phyloP scores from a whole-genome alignment of 441 rosid species.

The Arabidopsis hybrid region DNA sequence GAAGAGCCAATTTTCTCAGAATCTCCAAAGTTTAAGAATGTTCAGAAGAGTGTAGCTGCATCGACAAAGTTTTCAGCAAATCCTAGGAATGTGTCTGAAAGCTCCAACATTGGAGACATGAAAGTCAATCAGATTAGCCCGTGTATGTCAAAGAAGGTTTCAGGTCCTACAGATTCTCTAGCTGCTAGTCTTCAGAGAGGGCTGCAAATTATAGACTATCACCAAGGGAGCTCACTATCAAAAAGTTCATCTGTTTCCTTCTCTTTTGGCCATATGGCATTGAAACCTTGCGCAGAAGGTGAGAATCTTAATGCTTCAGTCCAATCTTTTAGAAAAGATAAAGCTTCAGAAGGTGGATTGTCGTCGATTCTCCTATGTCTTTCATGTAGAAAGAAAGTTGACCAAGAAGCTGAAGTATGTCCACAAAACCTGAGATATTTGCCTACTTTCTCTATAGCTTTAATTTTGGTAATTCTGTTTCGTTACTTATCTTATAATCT shows the following conservation, averaged over 20 bases:
- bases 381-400: constrained; percentile 67
- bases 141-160: constrained; percentile 67
- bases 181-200: constrained; percentile 97
- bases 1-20: constrained; percentile 75
- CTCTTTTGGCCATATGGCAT: constrained; percentile 82
- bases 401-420: constrained; percentile 45
- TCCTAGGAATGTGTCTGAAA: constrained; percentile 54
- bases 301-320: constrained; percentile 55
- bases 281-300: constrained; percentile 70
- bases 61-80: constrained; percentile 58
- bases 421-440: constrained; percentile 2
- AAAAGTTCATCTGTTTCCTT: constrained; percentile 74
- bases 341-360: constrained; percentile 45
- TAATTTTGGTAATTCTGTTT: neutral
- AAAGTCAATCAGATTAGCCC: constrained; percentile 55
- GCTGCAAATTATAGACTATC: constrained; percentile 73
- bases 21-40: constrained; percentile 81
- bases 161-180: constrained; percentile 74
- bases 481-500: neutral
- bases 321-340: constrained; percentile 51
- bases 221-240: constrained; percentile 65
- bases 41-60: constrained; percentile 61
- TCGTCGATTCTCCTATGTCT: constrained; percentile 57
- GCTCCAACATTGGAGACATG: constrained; percentile 39
- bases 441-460: neutral